Conservation (phyloP, 305 asterid species). For the Rubia peregrina region DNA sequence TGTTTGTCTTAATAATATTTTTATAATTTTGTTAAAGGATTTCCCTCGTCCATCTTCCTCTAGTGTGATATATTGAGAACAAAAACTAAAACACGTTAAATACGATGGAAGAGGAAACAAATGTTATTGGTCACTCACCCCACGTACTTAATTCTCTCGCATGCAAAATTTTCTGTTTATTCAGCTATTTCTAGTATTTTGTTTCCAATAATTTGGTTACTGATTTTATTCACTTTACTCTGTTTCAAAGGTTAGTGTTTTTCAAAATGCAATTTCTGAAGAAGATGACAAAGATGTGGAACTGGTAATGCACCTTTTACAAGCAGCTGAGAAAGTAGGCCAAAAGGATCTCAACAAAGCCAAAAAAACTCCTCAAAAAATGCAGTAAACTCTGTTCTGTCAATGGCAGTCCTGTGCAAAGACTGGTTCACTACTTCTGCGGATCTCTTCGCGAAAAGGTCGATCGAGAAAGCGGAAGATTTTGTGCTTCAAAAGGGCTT, state of each 20-base stretch:
- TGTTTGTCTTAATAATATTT: no score
- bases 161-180: no score
- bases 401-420: slow-evolving; percentile 29
- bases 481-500: background rate
- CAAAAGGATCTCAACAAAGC: slow-evolving; percentile 29
- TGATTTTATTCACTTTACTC: background rate
- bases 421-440: slow-evolving; percentile 36
- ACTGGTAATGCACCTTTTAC: slow-evolving; percentile 35
- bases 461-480: slow-evolving; percentile 25
- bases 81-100: no score
- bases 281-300: slow-evolving; percentile 28
- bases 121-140: no score
- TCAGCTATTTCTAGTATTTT: no score
- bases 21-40: no score
- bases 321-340: slow-evolving; percentile 38
- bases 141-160: no score
- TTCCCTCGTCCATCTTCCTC: no score
- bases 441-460: slow-evolving; percentile 43
- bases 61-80: no score
- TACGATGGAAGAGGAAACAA: no score
- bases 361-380: slow-evolving; percentile 21
- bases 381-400: slow-evolving; percentile 27
- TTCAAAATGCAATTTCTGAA: slow-evolving; percentile 6
- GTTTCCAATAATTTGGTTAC: slow-evolving; percentile 1
- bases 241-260: background rate